Base-by-base conservation (phyloP, 352 stramenopile species). In the Phytophthora crassamura region DNA sequence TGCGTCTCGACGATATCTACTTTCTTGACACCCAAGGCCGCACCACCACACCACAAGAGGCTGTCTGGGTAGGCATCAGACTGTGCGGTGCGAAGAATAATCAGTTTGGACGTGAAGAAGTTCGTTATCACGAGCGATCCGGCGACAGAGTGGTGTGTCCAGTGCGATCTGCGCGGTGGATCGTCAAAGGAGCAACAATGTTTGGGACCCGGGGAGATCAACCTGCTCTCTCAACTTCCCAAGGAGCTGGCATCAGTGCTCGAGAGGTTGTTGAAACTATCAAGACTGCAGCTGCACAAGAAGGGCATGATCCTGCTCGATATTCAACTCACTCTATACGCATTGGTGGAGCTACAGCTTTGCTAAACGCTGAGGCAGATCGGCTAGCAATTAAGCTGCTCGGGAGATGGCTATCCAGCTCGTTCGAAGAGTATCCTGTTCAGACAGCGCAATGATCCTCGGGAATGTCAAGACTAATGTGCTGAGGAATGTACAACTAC, bases 301-400 rank as follows among this genome's bases (percentile, higher is more conserved):
- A 7, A 10, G 52, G 65, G 20, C n/a, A 68, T 0, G 22, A 57
- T 14, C 6, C 47, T 2, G 22, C 33, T 0, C 50, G 62, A 12
- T 70, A 57, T 40, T 64, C 45, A 16, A 55, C 55, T 4, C 42
- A 64, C 30, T 64, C 43, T 2, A 16, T 64, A 5, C 35, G 55
- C 4, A 55, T 64, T 4, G 43, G 55, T 4, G 45, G 33, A 9
- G 55, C 43, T 1, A 64, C 45, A 4, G 38, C 42, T 28, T 15
- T 64, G 10, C 14, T 56, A 15, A 64, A 56, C 16, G 20, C 56
- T 4, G 56, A 45, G 2, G 56, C 25, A 0, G 56, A 56, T 28
- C n/a, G 45, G 1, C 39, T 64, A 4, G 22, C 43, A 1, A 55
- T 56, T 11, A 56, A 64, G 25, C 9, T 48, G 22, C 22, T 64